Evolutionary conservation across 2,329 filamentous ascomycete species (phyloP), one percentile per base, ranked within the genome.

Genomic region (Lecanicillium sp.): DNA sequence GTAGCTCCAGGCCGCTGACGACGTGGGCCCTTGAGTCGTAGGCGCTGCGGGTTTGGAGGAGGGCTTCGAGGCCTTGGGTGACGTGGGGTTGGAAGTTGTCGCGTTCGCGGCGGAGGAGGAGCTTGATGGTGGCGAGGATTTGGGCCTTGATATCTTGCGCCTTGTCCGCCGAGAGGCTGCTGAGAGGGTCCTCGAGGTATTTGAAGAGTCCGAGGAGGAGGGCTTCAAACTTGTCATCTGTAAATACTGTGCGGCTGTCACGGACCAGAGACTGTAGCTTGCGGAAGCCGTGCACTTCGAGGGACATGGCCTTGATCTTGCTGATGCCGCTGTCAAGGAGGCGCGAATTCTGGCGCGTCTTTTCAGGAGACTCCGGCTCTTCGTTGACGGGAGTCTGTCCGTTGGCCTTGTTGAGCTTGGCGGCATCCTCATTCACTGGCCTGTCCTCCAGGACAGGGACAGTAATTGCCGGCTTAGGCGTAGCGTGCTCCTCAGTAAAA

Each of bases 231-330:
- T 76, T 82, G 34, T 81, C 76, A 43, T 81, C 75, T 2, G 71
- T 70, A 53, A 84, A 78, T 15, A 77, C 67, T 12, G 78, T 70
- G 50, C 72, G 73, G 52, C 70, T 75, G 42, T 83, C 80, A 46
- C 82, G 79, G 43, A 87, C 71, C 46, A 88, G 71, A 29, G 80
- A 80, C 56, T 89, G 84, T 35, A 89, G 67, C 51, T 85, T 84
- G 38, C 84, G 76, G 68, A 89, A 87, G 41, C 84, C 84, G 53
- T 88, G 83, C 4, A 85, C 83, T 53, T 89, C 85, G n/a, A 90
- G 72, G 1, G 77, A 77, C 50, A 78, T 77, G 20, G 75, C 70
- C 48, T 78, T 78, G 48, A 89, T 80, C 46, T 84, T 83, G 37
- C 78, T 67, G 48, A 89, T 84, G 35, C 82, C 85, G 49, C 83